Base-by-base conservation (phyloP, 805 yeast genomes). In the Candida verbasci region DNA sequence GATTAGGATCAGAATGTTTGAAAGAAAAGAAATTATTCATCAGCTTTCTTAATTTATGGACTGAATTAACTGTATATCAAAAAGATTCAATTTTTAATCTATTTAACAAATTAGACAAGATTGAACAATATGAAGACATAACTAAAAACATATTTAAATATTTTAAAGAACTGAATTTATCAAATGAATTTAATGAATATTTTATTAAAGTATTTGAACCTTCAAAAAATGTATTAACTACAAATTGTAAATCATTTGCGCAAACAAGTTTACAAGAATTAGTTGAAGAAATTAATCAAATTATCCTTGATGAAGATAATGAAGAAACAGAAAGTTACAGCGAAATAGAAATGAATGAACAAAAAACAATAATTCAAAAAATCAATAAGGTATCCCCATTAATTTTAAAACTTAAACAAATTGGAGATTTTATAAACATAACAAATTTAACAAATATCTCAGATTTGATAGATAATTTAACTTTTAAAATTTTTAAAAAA, bases 31-130 rank as follows among this genome's bases (percentile, higher is more conserved):
- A 34, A 3, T 41, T 49, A 8, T 49, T 52, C 30, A 38, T 42
- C 1, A 43, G 46, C 1, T 61, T 59, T 35, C 40, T 62, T 33
- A 40, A 42, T 12, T 30, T 60, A 3, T 60, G 65, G 61, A 50
- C 52, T 36, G 34, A 46, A 3, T 44, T 60, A 11, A 42, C 57
- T 14, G 36, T 25, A 11, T 25, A 44, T 31, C 34, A 42, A 36
- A 29, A 39, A 25, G 37, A 48, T 37, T 21, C 37, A 22, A 21
- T 40, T 30, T 47, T 53, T 18, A 49, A 53, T 10, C 39, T 52
- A 5, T 64, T 54, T 40, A 47, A 48, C 22, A 52, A 44, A 21
- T 45, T 53, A 29, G 47, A 52, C 30, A 57, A 51, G 28, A 27
- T 52, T 16, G 45, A 47, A 6, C 56, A 50, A 4, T 64, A 59